A percentile compares a stretch with the other conserved stretches of the same genome.
phyloP scores from a whole-genome alignment of 2,329 filamentous ascomycete species.

The Tolypocladium endophyticum region DNA sequence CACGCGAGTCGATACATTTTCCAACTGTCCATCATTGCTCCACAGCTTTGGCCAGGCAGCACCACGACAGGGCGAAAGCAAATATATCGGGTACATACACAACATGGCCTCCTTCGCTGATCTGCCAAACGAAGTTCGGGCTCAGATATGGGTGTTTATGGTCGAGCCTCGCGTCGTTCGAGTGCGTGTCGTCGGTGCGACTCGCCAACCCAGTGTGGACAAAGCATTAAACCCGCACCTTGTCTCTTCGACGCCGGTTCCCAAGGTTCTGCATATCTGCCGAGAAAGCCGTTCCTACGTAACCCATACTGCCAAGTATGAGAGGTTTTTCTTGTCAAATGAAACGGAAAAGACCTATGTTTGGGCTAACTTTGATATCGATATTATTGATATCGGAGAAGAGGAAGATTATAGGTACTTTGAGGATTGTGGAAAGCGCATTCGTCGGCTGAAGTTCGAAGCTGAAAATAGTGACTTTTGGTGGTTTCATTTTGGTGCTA shows the following conservation, averaged over 20 bases:
- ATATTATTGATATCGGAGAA: neutral
- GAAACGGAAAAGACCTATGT: neutral
- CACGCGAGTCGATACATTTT: neutral
- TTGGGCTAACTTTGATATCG: neutral
- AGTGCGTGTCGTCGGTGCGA: neutral
- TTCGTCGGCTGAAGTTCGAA: neutral
- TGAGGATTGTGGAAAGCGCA: neutral
- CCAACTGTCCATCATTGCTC: neutral
- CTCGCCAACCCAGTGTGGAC: accelerated
- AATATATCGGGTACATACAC: neutral
- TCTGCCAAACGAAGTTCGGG: neutral
- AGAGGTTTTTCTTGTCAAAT: neutral
- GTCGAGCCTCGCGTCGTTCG: neutral
- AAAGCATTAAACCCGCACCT: neutral
- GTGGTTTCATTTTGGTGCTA: neutral
- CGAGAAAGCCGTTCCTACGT: neutral
- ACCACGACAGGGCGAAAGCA: neutral
- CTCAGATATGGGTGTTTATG: neutral
- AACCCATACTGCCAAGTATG: neutral
- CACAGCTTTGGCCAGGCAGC: neutral
- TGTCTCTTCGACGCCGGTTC: neutral
- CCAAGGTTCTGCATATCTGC: neutral
- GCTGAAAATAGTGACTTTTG: neutral
- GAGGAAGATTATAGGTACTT: neutral
- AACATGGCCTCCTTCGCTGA: neutral